Evolutionary conservation across 2,329 filamentous ascomycete genomes (phyloP), one percentile per base, ranked within the genome.

Genomic region (Fusarium sp.): DNA sequence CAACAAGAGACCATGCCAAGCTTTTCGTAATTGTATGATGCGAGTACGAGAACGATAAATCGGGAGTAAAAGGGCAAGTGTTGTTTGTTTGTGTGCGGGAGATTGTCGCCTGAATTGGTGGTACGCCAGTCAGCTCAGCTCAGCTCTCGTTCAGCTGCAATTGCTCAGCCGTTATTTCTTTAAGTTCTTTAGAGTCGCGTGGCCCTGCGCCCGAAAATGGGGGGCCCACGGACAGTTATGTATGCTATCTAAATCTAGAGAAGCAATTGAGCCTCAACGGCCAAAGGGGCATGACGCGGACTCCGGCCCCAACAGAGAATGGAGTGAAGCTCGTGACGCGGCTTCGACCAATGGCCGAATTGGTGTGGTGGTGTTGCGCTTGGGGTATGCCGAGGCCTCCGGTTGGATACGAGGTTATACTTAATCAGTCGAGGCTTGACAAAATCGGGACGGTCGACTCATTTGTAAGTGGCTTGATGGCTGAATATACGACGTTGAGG

Each of bases 241-340:
- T 53, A 43, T 43, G 49, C 13, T 48, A 51, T 20, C 38, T 34
- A 66, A 46, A n/a, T 36, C 53, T 22, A 45, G 28, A 38, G 26
- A 39, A 55, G 24, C 51, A 62, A 67, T 52, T 66, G 66, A 69
- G 34, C 49, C 58, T 55, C 52, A 56, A 44, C 28, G 22, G 48
- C 24, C 43, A 17, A 43, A 48, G 42, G 22, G 42, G 43, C 51
- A 71, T 71, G 68, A 71, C 68, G 68, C 45, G 68, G 68, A 70
- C 66, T 70, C 48, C 22, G 57, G 31, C 66, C 50, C 56, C 63
- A 43, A 65, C 44, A 40, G 56, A 56, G 54, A 56, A 48, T 43
- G 58, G 57, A 34, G 45, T 58, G 48, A 71, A 65, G 67, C 68
- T 56, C 59, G 68, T 71, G 68, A 71, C 68, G 68, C 68, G 68